Percentiles rank a stretch among this genome's conserved stretches.
phyloP scores from a whole-genome alignment of 768 basidiomycete genomes.

The Boletus sp. region DNA sequence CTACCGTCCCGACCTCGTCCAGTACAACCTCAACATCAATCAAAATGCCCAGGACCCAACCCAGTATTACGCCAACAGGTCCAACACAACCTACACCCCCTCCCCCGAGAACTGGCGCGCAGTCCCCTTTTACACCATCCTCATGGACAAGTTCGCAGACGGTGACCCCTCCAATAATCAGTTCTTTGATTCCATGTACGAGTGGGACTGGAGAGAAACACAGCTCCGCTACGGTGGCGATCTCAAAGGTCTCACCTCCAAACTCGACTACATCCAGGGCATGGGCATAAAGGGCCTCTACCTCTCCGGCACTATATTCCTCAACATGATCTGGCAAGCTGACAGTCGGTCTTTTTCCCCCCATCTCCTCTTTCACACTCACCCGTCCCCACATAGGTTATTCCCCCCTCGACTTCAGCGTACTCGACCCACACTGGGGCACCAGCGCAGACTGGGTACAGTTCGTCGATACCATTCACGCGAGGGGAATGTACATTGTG shows the following conservation, averaged over 20 bases:
- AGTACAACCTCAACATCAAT: conserved; percentile 80
- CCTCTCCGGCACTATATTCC: conserved; percentile 87
- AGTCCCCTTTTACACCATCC: conserved; percentile 74
- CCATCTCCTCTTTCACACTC: background rate
- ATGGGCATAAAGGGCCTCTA: conserved; percentile 86
- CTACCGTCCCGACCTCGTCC: conserved; percentile 59
- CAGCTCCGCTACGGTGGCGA: conserved; percentile 90
- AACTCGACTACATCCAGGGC: conserved; percentile 83
- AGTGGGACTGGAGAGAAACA: conserved; percentile 84
- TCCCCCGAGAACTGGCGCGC: conserved; percentile 87
- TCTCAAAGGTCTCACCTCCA: conserved; percentile 68
- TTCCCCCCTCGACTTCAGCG: conserved; percentile 87
- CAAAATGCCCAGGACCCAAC: conserved; percentile 62
- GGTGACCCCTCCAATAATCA: conserved; percentile 92
- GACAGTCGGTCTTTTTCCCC: conserved; percentile 63
- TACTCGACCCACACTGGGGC: conserved; percentile 93
- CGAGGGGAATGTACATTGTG: conserved; percentile 87
- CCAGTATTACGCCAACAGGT: conserved; percentile 61
- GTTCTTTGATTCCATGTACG: conserved; percentile 75
- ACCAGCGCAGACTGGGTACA: conserved; percentile 74
- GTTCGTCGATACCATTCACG: conserved; percentile 73
- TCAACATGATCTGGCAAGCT: conserved; percentile 97
- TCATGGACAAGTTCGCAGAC: conserved; percentile 92
- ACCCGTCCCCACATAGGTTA: conserved; percentile 50
- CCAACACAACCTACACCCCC: conserved; percentile 64